Base-by-base conservation (phyloP, 2,329 filamentous ascomycete species). In the Fusarium sp. region DNA sequence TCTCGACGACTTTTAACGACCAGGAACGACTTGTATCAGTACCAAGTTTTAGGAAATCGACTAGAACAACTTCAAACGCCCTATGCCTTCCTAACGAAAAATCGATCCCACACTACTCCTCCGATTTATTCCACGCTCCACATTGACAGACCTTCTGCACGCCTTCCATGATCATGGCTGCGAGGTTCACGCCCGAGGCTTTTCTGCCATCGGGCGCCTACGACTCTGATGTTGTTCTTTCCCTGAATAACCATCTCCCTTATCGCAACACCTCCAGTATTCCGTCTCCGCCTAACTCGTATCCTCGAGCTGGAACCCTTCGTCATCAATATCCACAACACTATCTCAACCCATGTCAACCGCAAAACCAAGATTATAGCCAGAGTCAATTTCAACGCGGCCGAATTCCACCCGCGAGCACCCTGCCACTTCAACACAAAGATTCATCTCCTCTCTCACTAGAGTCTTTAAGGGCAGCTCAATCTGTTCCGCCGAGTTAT, bases 161-260 rank as follows among this genome's bases (percentile, higher is more conserved):
- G 41, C 45, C 66, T 62, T 68, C 57, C 68, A 68, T 63, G 68
- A 75, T 70, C 60, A 77, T 77, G 76, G 65, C 76, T 53, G 62
- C 73, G 54, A 75, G 73, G 44, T 57, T 78, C 47, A 73, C 71
- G 31, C 67, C 76, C 52, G 75, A 77, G 55, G 74, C 76, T 50
- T 78, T 78, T 68, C 61, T 78, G 69, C 76, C 76, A 46, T 74
- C 76, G 47, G 76, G 76, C 63, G 74, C 69, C 50, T 73, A 77
- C 63, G 74, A 78, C 45, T 50, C 65, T 52, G 74, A 76, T 54
- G 49, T 62, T 61, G 49, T 65, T 56, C 65, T 71, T 50, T 61
- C 73, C 58, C 52, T 76, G 52, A 71, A 67, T 38, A 65, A 66
- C 39, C 70, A 66, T 46, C 53, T 74, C 4, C 59, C 68, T 14